Base-by-base conservation (phyloP, 768 basidiomycete genomes). In the Dendrothele bispora region DNA sequence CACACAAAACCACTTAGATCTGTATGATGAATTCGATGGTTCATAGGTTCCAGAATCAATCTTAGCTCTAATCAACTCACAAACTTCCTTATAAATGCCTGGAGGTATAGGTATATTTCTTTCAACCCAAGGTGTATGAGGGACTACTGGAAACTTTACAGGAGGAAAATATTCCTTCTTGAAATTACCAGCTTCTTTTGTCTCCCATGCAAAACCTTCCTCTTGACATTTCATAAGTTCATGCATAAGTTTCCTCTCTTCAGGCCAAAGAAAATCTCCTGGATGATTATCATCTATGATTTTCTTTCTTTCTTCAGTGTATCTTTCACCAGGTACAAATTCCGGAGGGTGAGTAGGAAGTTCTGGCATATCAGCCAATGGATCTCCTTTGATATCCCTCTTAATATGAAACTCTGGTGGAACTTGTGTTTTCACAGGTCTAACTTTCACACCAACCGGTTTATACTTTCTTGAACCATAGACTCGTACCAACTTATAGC, bases 181-280 rank as follows among this genome's bases (percentile, higher is more conserved):
- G 21, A 74, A 72, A 0, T 37, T 34, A 1, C 76, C 71, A 10
- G 61, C 56, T 41, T 78, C 69, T 0, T 29, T 7, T 6, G 74
- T 66, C 3, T 64, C 48, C 72, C 69, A 78, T 0, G 74, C 70
- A 27, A 78, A 69, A 0, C 49, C 69, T 0, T 51, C 8, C 22
- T 74, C 54, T 3, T 71, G 63, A 12, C 46, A 17, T n/a, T 41
- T 52, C 46, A 75, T 55, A 2, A 72, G 38, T 14, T 70, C 56
- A 25, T 70, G 61, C 1, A 66, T 21, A 3, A 74, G 49, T 7
- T 56, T 57, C 3, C 52, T 48, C 36, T 74, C 71, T 18, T 66
- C 64, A 0, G 57, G 54, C 56, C 46, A 62, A 0, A 77, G 59
- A 43, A 74, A 74, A 2, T 32, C 45, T 11, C 42, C 51, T 0